These are phyloP conservation scores for Cladophialophora exuberans DNA, from an alignment of 2,329 filamentous ascomycete species.

Conservation along the genomic window DNA sequence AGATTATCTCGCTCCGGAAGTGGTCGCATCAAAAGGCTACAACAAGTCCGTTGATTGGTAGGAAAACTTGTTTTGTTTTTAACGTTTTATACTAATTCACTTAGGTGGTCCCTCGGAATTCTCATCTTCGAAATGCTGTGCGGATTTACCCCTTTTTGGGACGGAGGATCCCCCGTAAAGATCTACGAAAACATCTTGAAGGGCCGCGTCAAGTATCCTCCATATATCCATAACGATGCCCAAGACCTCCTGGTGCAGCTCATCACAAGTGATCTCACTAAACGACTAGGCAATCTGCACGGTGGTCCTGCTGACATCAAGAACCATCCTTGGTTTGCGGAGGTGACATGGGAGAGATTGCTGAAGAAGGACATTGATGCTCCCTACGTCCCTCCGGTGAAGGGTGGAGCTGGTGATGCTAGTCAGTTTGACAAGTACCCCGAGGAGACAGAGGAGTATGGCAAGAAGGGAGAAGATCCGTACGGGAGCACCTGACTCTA, in stretches of 20 bases:
- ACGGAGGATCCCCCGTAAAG: constrained; percentile 95
- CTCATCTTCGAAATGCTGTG: constrained; percentile 99
- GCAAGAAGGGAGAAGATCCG: constrained; percentile 77
- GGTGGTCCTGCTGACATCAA: constrained; percentile 91
- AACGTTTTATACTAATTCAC: constrained; percentile 18
- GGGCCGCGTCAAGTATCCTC: constrained; percentile 93
- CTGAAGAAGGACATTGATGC: constrained; percentile 97
- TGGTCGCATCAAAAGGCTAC: constrained; percentile 98
- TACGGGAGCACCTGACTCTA: constrained; percentile 58
- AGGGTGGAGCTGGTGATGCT: constrained; percentile 89
- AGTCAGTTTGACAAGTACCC: constrained; percentile 98
- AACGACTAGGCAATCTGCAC: constrained; percentile 91
- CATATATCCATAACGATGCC: constrained; percentile 92
- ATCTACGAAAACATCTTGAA: constrained; percentile 99
- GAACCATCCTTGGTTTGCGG: constrained; percentile 92
- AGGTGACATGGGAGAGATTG: constrained; percentile 96
- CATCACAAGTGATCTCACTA: constrained; percentile 93
- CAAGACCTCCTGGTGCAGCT: constrained; percentile 89
- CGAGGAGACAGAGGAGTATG: constrained; percentile 93
- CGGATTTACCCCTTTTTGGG: constrained; percentile 98
- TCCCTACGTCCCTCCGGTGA: constrained; percentile 93
- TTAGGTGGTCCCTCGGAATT: constrained; percentile 96
- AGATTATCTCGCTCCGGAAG: constrained; percentile 95
- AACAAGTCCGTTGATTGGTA: constrained; percentile 99
- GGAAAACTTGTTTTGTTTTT: constrained; percentile 43